Base-by-base conservation (phyloP, 768 basidiomycete species). In the Sistotremastrum suecicum region DNA sequence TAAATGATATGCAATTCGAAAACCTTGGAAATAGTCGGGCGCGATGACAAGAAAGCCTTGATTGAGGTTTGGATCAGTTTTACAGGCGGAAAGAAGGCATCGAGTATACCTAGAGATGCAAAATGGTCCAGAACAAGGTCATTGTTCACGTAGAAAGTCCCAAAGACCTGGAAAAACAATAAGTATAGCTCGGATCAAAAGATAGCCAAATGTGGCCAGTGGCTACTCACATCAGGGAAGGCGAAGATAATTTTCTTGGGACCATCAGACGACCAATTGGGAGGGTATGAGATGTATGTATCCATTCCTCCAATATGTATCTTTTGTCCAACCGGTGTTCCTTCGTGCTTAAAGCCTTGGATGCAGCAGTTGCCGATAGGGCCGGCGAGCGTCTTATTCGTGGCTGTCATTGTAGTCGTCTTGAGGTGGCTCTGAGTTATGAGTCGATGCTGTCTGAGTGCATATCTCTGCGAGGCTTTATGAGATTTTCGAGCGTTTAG, bases 61-160 rank as follows among this genome's bases (percentile, higher is more conserved):
- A 8, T 20, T 20, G 20, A 11, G 32, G 33, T 10, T 8, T 33
- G 8, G 29, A 31, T n/a, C 34, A 12, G 5, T 20, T 5, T 10
- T 28, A 20, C 1, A 20, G 20, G 20, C 2, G 34, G 40, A 37
- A 3, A 28, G 4, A 43, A 5, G 33, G 12, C 33, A 34, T 12
- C 32, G 20, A 20, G 43, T 61, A 2, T 46, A 80, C 80, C 79
- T 12, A 72, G 64, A 5, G 70, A 61, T 1, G 80, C 78, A 49
- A 73, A 78, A 52, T 71, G 81, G 55, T 83, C 78, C 54, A 79
- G 76, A 4, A 82, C 46, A 20, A 80, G 62, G 57, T 78, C 64
- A 41, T 68, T 70, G 56, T 80, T 81, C 49, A 71, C 43, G 53
- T 65, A 77, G 47, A 78, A 68, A 2, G 79, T 72, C 1, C 80